These are phyloP conservation scores for Saccharomyces kudriavzevii DNA, from an alignment of 805 yeast genomes.

Conservation along the genomic window DNA sequence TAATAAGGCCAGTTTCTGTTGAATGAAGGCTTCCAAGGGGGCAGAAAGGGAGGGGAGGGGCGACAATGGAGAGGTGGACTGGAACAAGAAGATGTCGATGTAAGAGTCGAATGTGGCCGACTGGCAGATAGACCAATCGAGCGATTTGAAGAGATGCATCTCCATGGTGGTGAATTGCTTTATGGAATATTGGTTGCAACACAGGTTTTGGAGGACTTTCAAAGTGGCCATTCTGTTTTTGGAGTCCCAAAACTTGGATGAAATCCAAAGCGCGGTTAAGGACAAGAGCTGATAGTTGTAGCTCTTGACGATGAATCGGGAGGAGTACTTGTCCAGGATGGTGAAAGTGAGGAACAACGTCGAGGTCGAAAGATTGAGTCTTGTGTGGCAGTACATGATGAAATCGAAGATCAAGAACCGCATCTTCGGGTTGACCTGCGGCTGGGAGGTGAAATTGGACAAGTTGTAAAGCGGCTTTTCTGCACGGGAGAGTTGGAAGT, in stretches of 20 bases:
- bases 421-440: conserved; percentile 41
- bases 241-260: conserved; percentile 67
- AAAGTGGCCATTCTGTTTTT: conserved; percentile 55
- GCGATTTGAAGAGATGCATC: conserved; percentile 50
- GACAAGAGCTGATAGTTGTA: conserved; percentile 83
- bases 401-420: conserved; percentile 77
- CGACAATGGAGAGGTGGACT: conserved; percentile 6
- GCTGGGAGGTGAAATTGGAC: conserved; percentile 31
- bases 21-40: conserved; percentile 5
- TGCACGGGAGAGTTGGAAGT: not conserved
- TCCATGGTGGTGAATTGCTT: conserved; percentile 60
- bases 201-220: conserved; percentile 44
- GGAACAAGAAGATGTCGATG: conserved; percentile 44
- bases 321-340: conserved; percentile 79
- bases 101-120: conserved; percentile 57
- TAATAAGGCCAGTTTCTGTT: not conserved
- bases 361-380: conserved; percentile 51
- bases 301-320: conserved; percentile 67
- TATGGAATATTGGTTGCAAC: conserved; percentile 50
- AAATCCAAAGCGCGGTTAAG: conserved; percentile 82
- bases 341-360: conserved; percentile 62
- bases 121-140: conserved; percentile 53
- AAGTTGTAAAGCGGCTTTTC: conserved; percentile 18
- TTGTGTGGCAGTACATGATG: conserved; percentile 61
- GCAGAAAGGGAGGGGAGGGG: conserved; percentile 8